A percentile compares a stretch with the other conserved stretches of the same genome.
phyloP scores from a whole-genome alignment of 2,329 filamentous ascomycete genomes.

The Penicillium occitanis region DNA sequence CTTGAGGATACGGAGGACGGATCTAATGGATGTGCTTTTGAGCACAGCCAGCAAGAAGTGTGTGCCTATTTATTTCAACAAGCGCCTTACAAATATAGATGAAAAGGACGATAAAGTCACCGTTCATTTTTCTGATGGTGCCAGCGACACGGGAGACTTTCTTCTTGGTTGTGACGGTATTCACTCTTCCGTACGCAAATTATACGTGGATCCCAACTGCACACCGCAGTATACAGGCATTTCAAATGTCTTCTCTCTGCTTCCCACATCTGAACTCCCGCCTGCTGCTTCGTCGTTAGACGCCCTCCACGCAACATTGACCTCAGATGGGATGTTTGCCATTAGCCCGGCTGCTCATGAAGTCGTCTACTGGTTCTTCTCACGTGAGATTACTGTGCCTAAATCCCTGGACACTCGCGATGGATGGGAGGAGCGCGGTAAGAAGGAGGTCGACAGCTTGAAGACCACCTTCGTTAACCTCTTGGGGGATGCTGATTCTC shows the following conservation, averaged over 20 bases:
- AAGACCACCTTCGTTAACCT: slow-evolving; percentile 29
- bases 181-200: not conserved
- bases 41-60: not conserved
- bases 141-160: not conserved
- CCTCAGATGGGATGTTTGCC: not conserved
- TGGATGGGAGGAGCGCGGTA: slow-evolving; percentile 35
- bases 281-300: not conserved
- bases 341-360: not conserved
- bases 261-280: not conserved
- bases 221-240: not conserved
- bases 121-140: not conserved
- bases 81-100: not conserved
- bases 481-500: slow-evolving; percentile 27
- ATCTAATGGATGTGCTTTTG: slow-evolving; percentile 26
- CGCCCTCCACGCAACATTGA: not conserved
- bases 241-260: not conserved
- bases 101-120: not conserved
- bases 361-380: not conserved
- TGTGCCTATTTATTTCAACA: not conserved
- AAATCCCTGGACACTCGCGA: slow-evolving; percentile 29
- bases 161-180: not conserved
- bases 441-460: slow-evolving; percentile 33
- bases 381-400: slow-evolving; percentile 31
- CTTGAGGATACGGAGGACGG: slow-evolving; percentile 31
- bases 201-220: not conserved